Conservation (phyloP, 192 early-diverging fungal species). For the Linnemannia elongata region DNA sequence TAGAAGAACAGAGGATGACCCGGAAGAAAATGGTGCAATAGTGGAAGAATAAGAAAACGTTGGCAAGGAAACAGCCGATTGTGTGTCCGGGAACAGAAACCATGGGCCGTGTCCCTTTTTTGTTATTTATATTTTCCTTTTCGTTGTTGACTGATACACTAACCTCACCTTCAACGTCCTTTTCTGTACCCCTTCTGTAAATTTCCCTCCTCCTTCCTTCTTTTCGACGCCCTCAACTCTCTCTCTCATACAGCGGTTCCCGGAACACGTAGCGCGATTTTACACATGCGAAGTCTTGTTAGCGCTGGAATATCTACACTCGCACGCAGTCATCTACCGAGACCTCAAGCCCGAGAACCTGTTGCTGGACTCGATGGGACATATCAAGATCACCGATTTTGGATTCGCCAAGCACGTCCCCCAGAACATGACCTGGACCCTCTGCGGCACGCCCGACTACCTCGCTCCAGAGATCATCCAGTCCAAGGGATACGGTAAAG, state of each 20-base stretch:
- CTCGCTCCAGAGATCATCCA: constrained; percentile 93
- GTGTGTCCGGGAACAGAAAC: neutral
- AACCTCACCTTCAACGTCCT: neutral
- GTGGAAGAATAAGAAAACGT: neutral
- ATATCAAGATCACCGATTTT: constrained; percentile 92
- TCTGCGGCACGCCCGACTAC: constrained; percentile 89
- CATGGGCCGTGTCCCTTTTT: neutral
- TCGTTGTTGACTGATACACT: neutral
- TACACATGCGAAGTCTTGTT: constrained; percentile 91
- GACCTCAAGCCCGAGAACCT: constrained; percentile 94
- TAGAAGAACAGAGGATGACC: neutral
- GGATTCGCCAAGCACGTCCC: constrained; percentile 89
- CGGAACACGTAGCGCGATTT: constrained; percentile 89
- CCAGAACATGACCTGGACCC: constrained; percentile 84
- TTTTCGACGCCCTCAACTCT: neutral
- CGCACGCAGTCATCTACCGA: constrained; percentile 90
- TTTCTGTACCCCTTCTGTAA: neutral
- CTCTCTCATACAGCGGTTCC: constrained; percentile 73
- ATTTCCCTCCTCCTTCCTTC: no score
- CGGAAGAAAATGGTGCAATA: no score
- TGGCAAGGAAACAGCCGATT: no score
- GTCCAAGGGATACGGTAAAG: constrained; percentile 92
- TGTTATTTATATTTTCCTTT: neutral
- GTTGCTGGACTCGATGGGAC: constrained; percentile 78
- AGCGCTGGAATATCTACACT: constrained; percentile 91